Percentiles rank a stretch among this genome's conserved stretches.
phyloP scores from a whole-genome alignment of 495 filamentous ascomycete species.

The Hypomontagnella monticulosa region DNA sequence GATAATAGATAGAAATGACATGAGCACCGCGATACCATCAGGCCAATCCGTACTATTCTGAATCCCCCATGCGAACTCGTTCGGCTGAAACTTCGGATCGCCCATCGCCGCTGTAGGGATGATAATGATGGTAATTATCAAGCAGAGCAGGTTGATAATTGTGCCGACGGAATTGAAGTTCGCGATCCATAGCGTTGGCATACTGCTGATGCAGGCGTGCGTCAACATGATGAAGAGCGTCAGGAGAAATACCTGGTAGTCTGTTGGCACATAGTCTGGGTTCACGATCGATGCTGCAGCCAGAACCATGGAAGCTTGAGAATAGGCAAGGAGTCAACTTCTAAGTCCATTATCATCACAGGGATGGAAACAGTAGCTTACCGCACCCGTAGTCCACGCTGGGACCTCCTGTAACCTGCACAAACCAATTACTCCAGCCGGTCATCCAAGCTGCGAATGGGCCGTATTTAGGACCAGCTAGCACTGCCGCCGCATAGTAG shows the following conservation, averaged over 20 bases:
- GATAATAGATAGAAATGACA: constrained; percentile 77
- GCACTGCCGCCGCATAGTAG: constrained; percentile 80
- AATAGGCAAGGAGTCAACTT: constrained; percentile 54
- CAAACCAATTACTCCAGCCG: constrained; percentile 81
- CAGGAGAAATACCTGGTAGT: constrained; percentile 77
- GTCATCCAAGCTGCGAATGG: constrained; percentile 80
- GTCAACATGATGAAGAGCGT: constrained; percentile 75
- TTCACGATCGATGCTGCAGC: constrained; percentile 75
- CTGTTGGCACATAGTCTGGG: constrained; percentile 69
- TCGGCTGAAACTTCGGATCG: constrained; percentile 69
- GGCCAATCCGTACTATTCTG: constrained; percentile 76
- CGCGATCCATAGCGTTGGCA: constrained; percentile 79
- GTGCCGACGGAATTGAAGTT: constrained; percentile 80
- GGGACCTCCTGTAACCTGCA: constrained; percentile 75
- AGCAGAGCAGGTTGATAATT: constrained; percentile 75
- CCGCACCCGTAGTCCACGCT: constrained; percentile 58
- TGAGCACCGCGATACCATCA: constrained; percentile 74
- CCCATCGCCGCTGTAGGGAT: constrained; percentile 70
- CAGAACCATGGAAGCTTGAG: constrained; percentile 73
- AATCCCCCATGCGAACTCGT: constrained; percentile 74
- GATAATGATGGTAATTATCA: constrained; percentile 73
- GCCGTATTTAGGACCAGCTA: constrained; percentile 79
- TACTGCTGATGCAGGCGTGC: constrained; percentile 75
- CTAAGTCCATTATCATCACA: too few relatives aligned
- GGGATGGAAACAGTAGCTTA: constrained; percentile 17